phyloP scores from a whole-genome alignment of 345 rosid genomes.

The Alliaria petiolata region DNA sequence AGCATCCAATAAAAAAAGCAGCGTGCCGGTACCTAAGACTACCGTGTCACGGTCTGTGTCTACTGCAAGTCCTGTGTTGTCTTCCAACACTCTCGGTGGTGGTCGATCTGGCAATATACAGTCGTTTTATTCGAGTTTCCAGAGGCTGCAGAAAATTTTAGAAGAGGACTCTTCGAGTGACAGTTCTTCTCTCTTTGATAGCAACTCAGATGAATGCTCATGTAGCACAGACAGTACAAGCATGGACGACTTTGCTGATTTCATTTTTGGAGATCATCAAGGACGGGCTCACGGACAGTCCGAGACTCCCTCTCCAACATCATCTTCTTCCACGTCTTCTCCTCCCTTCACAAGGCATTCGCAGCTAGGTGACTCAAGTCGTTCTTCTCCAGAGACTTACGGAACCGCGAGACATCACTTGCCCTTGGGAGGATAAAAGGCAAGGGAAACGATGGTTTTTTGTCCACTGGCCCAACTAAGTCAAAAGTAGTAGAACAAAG shows the following conservation, averaged over 20 bases:
- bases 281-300: conserved; percentile 49
- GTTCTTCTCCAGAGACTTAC: conserved; percentile 22
- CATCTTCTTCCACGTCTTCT: conserved; percentile 52
- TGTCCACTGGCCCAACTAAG: conserved; percentile 32
- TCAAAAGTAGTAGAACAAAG: conserved; percentile 17
- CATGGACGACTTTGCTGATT: conserved; percentile 74
- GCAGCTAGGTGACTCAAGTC: conserved; percentile 28
- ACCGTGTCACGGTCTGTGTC: conserved; percentile 38
- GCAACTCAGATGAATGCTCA: conserved; percentile 83
- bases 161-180: conserved; percentile 91
- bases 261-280: conserved; percentile 51
- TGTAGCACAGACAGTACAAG: conserved; percentile 84
- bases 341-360: conserved; percentile 47
- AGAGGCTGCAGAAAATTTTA: conserved; percentile 52
- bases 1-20: conserved; percentile 35
- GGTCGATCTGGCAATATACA: conserved; percentile 47
- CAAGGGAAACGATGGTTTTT: conserved; percentile 40
- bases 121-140: conserved; percentile 59
- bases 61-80: conserved; percentile 20
- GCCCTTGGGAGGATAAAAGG: conserved; percentile 23
- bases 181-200: conserved; percentile 73
- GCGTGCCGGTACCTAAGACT: conserved; percentile 25
- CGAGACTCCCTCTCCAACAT: conserved; percentile 53
- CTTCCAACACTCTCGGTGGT: conserved; percentile 31
- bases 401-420: conserved; percentile 30